A percentile compares a stretch with the other conserved stretches of the same genome.
These are phyloP conservation scores for Thielaviopsis punctulata DNA, from an alignment of 2,329 filamentous ascomycete genomes.

Conservation along the genomic window DNA sequence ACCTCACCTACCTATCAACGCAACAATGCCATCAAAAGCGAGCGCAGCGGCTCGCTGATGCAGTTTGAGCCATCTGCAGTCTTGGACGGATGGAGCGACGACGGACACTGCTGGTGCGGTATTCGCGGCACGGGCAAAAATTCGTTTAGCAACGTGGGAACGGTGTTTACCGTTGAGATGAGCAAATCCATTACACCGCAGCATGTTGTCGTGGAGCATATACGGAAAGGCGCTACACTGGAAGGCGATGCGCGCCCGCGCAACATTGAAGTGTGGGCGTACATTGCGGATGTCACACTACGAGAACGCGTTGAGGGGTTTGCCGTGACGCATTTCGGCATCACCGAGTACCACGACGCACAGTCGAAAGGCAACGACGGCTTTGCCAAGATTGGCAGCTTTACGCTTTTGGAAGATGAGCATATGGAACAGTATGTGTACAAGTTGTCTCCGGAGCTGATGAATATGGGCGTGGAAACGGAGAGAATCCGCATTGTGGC, in stretches of 20 bases:
- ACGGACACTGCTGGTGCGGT: slow-evolving; percentile 80
- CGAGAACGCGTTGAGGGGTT: slow-evolving; percentile 27
- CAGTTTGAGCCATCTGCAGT: slow-evolving; percentile 29
- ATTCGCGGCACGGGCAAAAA: slow-evolving; percentile 23
- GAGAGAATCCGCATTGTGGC: slow-evolving; percentile 37
- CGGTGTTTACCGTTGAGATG: slow-evolving; percentile 48
- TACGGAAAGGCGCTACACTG: slow-evolving; percentile 41
- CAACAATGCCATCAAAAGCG: slow-evolving; percentile 8
- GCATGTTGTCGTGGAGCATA: slow-evolving; percentile 57
- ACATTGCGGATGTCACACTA: slow-evolving; percentile 30
- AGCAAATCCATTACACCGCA: slow-evolving; percentile 43
- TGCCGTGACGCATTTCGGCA: slow-evolving; percentile 25
- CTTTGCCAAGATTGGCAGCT: slow-evolving; percentile 41
- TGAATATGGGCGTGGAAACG: slow-evolving; percentile 29
- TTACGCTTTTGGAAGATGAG: slow-evolving; percentile 34
- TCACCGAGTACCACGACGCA: slow-evolving; percentile 12
- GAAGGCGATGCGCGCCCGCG: slow-evolving; percentile 45
- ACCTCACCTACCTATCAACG: slow-evolving; percentile 42
- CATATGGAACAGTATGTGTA: slow-evolving; percentile 34
- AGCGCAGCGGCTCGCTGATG: background rate
- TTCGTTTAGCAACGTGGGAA: slow-evolving; percentile 32
- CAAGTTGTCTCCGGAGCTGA: slow-evolving; percentile 32
- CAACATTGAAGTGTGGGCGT: slow-evolving; percentile 53
- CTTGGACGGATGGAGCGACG: slow-evolving; percentile 53
- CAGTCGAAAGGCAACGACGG: slow-evolving; percentile 17